Percentiles rank a stretch among this genome's conserved stretches.
Conservation (phyloP, 805 yeast genomes). For the Zygoascus bituminiphila region DNA sequence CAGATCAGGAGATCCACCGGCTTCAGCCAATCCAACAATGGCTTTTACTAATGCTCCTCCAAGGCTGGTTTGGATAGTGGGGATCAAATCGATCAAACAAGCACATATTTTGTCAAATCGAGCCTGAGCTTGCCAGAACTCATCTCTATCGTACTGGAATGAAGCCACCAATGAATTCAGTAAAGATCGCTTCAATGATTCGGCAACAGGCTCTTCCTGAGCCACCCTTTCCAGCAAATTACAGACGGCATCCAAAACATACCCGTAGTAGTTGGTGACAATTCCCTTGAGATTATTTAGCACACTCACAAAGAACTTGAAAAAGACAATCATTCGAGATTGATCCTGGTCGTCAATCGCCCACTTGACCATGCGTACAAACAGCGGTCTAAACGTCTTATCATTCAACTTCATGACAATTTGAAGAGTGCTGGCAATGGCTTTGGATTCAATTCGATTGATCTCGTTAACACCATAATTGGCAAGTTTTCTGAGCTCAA, state of each 20-base stretch:
- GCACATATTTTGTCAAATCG: conserved; percentile 68
- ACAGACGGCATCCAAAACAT: conserved; percentile 67
- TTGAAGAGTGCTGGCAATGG: conserved; percentile 62
- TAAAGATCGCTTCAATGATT: conserved; percentile 55
- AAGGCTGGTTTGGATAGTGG: conserved; percentile 58
- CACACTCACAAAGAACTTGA: conserved; percentile 75
- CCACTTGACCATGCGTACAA: conserved; percentile 84
- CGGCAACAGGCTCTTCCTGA: conserved; percentile 16
- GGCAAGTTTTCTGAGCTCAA: conserved; percentile 57
- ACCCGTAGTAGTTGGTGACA: conserved; percentile 80
- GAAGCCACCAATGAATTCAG: conserved; percentile 68
- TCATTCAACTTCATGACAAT: conserved; percentile 90
- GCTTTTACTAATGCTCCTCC: conserved; percentile 79
- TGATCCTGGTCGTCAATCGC: conserved; percentile 73
- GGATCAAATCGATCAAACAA: conserved; percentile 58
- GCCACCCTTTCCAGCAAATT: conserved; percentile 39
- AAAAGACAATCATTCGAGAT: conserved; percentile 64
- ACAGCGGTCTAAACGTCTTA: conserved; percentile 85
- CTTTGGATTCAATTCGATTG: conserved; percentile 70
- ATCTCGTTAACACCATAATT: conserved; percentile 63
- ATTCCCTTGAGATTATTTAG: conserved; percentile 81
- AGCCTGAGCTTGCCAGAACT: conserved; percentile 85
- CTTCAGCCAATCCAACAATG: conserved; percentile 64
- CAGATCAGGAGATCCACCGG: conserved; percentile 48
- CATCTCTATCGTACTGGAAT: conserved; percentile 84